Base-by-base conservation (phyloP, 306 rosid species). In the Geum urbanum region DNA sequence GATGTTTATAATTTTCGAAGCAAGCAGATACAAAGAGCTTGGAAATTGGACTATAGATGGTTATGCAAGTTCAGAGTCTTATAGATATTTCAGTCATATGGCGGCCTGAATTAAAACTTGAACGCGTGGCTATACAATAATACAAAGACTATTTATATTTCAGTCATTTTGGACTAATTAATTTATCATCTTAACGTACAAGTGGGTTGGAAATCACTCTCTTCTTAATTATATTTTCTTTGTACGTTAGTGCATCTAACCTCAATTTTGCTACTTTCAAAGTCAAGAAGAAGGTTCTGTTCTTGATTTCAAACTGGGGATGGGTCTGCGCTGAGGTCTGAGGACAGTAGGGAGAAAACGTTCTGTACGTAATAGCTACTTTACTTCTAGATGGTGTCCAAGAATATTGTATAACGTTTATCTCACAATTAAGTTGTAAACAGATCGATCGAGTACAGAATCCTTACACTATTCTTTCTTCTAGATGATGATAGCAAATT, bases 231-330 rank as follows among this genome's bases (percentile, higher is more conserved):
- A 20, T 56, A 22, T 59, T 27, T 27, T 27, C 32, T 27, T 27
- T 27, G 32, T 27, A 27, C 32, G 32, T 27, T 27, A n/a, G n/a
- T 27, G 32, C 2, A 27, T 27, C 32, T 27, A 27, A 27, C 32
- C 32, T 27, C 32, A 27, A 27, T 27, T 40, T 37, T 0, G 72
- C 40, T 53, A 63, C 49, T 69, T 53, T 53, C 73, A 69, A 43
- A 56, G 74, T 70, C 74, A 70, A 55, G 65, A 14, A 70, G 74
- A 55, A 56, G 74, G 54, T 70, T 70, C 54, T 55, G 19, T 69
- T 49, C 22, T 55, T 55, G 43, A 55, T 70, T 70, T 70, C 63
- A 62, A 63, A 63, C 67, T 41, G 2, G 52, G 12, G 48, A 35
- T 35, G 47, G 7, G 24, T 4, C 15, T 52, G 19, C 12, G 9